Conservation (phyloP, 768 basidiomycete species). For the Russula brevipes region DNA sequence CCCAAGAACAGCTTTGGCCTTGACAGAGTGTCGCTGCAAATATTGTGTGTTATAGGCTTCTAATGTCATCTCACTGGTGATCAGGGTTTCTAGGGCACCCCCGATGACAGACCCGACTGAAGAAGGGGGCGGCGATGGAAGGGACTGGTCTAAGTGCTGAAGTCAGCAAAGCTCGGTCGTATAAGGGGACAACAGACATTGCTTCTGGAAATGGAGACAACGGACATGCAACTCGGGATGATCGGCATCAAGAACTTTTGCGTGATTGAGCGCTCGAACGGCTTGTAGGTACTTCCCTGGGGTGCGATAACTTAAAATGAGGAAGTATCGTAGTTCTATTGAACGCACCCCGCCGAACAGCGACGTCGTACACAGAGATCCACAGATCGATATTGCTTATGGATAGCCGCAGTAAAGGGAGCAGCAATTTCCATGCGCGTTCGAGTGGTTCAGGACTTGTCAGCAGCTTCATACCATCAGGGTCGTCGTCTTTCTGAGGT, state of each 20-base stretch:
- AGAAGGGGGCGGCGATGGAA: constrained; percentile 41
- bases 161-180: constrained; percentile 6
- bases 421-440: constrained; percentile 65
- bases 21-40: constrained; percentile 55
- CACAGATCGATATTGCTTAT: constrained; percentile 60
- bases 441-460: constrained; percentile 61
- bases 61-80: constrained; percentile 54
- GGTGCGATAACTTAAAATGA: constrained; percentile 8
- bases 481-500: constrained; percentile 71
- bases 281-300: constrained; percentile 82
- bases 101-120: constrained; percentile 48
- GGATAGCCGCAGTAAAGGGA: constrained; percentile 52
- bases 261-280: constrained; percentile 55
- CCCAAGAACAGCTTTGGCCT: constrained; percentile 53
- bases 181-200: constrained; percentile 37
- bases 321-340: background rate
- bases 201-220: constrained; percentile 55
- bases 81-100: constrained; percentile 43
- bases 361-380: constrained; percentile 74
- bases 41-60: constrained; percentile 72
- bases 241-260: constrained; percentile 47
- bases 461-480: constrained; percentile 71
- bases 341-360: constrained; percentile 68
- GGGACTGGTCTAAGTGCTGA: constrained; percentile 38
- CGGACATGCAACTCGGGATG: constrained; percentile 70